Percentiles rank a stretch among this genome's conserved stretches.
phyloP scores from a whole-genome alignment of 257 asterid species.

The Cordia subcordata region DNA sequence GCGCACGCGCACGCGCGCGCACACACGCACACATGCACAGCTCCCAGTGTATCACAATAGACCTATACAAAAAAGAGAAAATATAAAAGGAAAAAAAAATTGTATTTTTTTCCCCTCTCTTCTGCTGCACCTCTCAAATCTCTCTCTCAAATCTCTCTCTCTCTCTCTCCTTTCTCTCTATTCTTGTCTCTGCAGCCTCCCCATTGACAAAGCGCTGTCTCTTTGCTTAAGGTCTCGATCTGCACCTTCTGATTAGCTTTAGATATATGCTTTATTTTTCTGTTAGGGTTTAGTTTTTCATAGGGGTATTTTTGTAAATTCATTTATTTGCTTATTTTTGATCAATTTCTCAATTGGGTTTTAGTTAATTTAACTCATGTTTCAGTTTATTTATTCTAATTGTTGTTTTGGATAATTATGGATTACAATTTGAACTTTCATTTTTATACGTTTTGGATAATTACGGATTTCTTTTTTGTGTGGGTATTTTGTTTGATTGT shows the following conservation, averaged over 20 bases:
- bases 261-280: background rate
- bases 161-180: background rate
- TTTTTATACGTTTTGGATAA: too few relatives aligned
- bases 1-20: too few relatives aligned
- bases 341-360: background rate
- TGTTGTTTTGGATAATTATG: background rate
- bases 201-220: constrained; percentile 23
- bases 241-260: background rate
- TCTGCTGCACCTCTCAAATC: constrained; percentile 30
- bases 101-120: constrained; percentile 21
- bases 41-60: too few relatives aligned
- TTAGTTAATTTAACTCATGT: background rate
- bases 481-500: too few relatives aligned
- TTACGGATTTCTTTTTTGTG: too few relatives aligned
- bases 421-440: background rate
- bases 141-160: constrained; percentile 34
- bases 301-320: background rate
- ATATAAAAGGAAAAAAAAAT: too few relatives aligned
- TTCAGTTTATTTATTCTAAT: background rate
- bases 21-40: too few relatives aligned
- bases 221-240: constrained; percentile 28
- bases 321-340: too few relatives aligned
- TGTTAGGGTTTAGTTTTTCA: constrained; percentile 12
- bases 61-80: too few relatives aligned
- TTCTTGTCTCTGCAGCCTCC: constrained; percentile 35